Conservation (phyloP, 805 yeast species). For the Candida broadrunensis region DNA sequence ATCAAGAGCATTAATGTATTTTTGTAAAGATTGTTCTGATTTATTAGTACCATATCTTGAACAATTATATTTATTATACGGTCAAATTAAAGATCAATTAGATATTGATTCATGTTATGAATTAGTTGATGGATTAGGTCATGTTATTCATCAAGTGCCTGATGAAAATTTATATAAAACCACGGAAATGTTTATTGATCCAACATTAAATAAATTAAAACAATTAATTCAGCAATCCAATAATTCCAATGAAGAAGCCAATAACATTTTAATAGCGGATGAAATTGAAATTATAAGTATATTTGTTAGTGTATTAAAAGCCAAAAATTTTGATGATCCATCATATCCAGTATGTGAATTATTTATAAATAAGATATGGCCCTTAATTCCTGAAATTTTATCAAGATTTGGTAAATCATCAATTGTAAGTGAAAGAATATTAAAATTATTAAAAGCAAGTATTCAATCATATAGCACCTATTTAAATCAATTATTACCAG, state of each 20-base stretch:
- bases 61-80: constrained; percentile 74
- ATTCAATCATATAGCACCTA: constrained; percentile 60
- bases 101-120: constrained; percentile 73
- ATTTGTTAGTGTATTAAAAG: constrained; percentile 55
- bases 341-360: constrained; percentile 52
- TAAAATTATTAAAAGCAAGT: constrained; percentile 64
- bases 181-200: constrained; percentile 61
- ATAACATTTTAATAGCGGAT: constrained; percentile 56
- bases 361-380: constrained; percentile 57
- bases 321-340: constrained; percentile 34
- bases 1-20: constrained; percentile 88
- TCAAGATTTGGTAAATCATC: constrained; percentile 55
- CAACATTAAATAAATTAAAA: constrained; percentile 43
- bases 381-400: constrained; percentile 48
- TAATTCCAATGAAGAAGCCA: constrained; percentile 24
- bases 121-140: constrained; percentile 85
- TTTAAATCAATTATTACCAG: constrained; percentile 56
- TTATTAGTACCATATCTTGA: constrained; percentile 64
- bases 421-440: constrained; percentile 69
- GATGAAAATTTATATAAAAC: constrained; percentile 51
- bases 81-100: constrained; percentile 45
- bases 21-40: constrained; percentile 85
- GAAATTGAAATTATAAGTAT: constrained; percentile 67
- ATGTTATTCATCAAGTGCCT: constrained; percentile 65
- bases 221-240: constrained; percentile 1